Conservation (phyloP, 2,329 filamentous ascomycete species). For the Mycosphaerella arachidis region DNA sequence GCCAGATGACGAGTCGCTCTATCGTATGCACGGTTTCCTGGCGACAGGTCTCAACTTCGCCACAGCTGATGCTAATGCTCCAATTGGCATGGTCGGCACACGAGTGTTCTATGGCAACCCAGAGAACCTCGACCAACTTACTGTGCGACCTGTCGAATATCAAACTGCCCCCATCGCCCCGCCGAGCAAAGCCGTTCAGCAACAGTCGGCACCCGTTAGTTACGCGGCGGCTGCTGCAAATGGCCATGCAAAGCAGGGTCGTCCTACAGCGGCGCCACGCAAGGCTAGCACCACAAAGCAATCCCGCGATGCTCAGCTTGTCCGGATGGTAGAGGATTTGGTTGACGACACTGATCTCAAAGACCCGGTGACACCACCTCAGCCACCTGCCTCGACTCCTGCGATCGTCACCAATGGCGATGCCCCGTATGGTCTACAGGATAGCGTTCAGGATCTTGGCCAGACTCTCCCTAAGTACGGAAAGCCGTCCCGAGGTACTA, state of each 20-base stretch:
- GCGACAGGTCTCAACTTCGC: slow-evolving; percentile 57
- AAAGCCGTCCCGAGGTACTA: slow-evolving; percentile 4
- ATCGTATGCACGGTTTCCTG: slow-evolving; percentile 59
- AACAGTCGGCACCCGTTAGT: slow-evolving; percentile 27
- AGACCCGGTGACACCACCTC: slow-evolving; percentile 44
- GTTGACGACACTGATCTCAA: slow-evolving; percentile 46
- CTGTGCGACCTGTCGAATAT: slow-evolving; percentile 39
- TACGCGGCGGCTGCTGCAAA: slow-evolving; percentile 29
- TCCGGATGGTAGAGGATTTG: slow-evolving; percentile 56
- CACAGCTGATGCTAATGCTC: slow-evolving; percentile 40
- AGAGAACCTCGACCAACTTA: slow-evolving; percentile 23
- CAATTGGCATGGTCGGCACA: slow-evolving; percentile 21
- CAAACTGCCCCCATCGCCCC: slow-evolving; percentile 37
- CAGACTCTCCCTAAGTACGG: slow-evolving; percentile 20
- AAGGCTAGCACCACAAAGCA: slow-evolving; percentile 14
- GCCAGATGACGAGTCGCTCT: slow-evolving; percentile 62
- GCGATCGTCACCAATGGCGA: slow-evolving; percentile 37
- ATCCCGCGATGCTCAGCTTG: slow-evolving; percentile 46
- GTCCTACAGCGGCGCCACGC: slow-evolving; percentile 8
- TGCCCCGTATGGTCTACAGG: slow-evolving; percentile 27
- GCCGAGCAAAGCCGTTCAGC: slow-evolving; percentile 5
- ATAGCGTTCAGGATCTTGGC: slow-evolving; percentile 35
- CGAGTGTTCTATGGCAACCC: slow-evolving; percentile 26
- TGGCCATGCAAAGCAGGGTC: slow-evolving; percentile 17
- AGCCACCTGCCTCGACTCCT: slow-evolving; percentile 31